Evolutionary conservation across 2,329 filamentous ascomycete genomes (phyloP), one percentile per base, ranked within the genome.

Genomic region (Xylariaceae sp.): DNA sequence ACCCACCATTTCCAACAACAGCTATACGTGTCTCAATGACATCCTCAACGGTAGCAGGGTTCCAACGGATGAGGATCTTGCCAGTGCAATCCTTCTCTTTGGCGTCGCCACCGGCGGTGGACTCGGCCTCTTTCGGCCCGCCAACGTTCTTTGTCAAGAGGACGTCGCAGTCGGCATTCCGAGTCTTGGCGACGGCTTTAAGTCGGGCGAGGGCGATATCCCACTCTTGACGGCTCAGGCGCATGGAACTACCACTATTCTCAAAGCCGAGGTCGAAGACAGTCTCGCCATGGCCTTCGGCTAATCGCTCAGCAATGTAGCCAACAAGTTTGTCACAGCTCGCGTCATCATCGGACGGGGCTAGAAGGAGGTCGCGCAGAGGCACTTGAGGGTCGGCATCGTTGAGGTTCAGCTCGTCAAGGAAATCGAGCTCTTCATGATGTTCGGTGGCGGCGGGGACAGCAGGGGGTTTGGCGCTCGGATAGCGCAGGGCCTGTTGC

Each of bases 11-110:
- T 39, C 93, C 93, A 6, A 98, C 93, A 0, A 98, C 93, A 1
- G 92, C 93, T 69, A 98, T 94, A 56, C 93, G 75, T 8, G 92
- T 95, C 75, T 98, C 93, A 50, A 96, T 95, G 21, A 95, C 87
- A 46, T 94, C 83, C 63, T 97, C 90, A 5, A 88, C 79, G 11
- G 77, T 85, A 17, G 76, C 71, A 3, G 91, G 89, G 19, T 79
- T 72, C 60, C 85, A 83, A 32, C 93, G 82, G 49, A 97, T 78
- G 58, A 97, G 79, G 40, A 96, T 66, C 65, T 95, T 97, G n/a
- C 91, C 90, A 52, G 82, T 86, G 54, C 83, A 85, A 42, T 83
- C 84, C 54, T 80, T 85, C 50, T 88, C 82, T 59, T 87, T 91
- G 47, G 75, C 45, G 74, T 77, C 47, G 71, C 72, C 38, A 12